Conservation (phyloP, 1,139 yeast species). For the Candida neerlandica region DNA sequence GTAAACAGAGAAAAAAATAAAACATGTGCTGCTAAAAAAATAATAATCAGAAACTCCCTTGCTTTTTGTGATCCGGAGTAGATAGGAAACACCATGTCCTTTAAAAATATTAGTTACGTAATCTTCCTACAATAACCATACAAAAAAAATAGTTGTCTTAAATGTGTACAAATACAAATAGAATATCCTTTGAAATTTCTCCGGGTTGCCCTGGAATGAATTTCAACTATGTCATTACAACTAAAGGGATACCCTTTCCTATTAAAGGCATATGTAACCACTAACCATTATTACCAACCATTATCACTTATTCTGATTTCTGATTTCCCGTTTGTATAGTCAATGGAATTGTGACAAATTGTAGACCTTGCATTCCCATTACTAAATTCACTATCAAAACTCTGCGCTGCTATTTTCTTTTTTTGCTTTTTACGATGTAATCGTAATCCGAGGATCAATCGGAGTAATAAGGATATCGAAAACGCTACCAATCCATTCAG, state of each 20-base stretch:
- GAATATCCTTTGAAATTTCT: too few species aligned
- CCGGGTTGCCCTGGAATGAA: too few species aligned
- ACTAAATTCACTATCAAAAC: neutral
- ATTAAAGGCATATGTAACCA: too few species aligned
- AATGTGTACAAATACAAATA: too few species aligned
- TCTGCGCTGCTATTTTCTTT: neutral
- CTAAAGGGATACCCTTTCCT: too few species aligned
- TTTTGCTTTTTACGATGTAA: neutral
- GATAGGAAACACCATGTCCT: neutral
- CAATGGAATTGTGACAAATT: neutral
- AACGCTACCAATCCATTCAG: too few species aligned
- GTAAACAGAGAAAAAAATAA: too few species aligned
- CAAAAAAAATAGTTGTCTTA: too few species aligned
- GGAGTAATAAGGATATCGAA: neutral
- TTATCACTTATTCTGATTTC: too few species aligned
- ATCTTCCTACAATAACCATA: too few species aligned
- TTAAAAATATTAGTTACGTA: neutral
- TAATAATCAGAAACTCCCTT: neutral
- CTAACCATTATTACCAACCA: neutral
- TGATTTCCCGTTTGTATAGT: too few species aligned
- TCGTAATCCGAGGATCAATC: neutral
- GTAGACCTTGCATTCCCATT: neutral
- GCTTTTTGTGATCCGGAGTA: constrained; percentile 1
- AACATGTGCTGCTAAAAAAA: constrained; percentile 5
- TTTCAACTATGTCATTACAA: too few species aligned